Base-by-base conservation (phyloP, 2,329 filamentous ascomycete genomes). In the Clonostachys sp. region DNA sequence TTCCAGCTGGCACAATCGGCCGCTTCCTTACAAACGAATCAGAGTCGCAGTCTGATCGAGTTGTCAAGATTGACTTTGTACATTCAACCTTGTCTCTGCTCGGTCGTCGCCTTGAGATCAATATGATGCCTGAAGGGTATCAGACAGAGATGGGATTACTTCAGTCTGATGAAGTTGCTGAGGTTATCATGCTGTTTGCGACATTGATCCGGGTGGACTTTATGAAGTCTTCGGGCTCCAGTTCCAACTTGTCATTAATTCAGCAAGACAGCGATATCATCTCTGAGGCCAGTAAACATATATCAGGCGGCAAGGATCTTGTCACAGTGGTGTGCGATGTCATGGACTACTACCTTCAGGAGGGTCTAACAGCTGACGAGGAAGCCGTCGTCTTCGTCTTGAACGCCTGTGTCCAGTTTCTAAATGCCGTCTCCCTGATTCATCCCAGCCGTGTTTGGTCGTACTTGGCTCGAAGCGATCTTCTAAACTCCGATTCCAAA, bases 381-480 rank as follows among this genome's bases (percentile, higher is more conserved):
- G 80, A 82, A 12, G 68, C 84, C 40, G 80, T 83, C 35, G 74
- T 95, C 30, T 75, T 85, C 3, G 77, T 91, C 43, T 64, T 85
- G 48, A 72, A 74, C 12, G 82, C 87, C 20, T 95, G 90, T 61
- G 68, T 91, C 18, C 85, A 90, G 46, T 96, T 97, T 58, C 71
- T 95, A 36, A 80, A 87, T 55, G 82, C 86, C 4, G 71, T 95
- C 16, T 66, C 94, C 24, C 75, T 78, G 56, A 87, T 79, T n/a
- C 81, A 86, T 45, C 92, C 94, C 1, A 87, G 87, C 48, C 79
- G 91, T 50, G 84, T 96, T 6, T 97, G 94, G 91, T 91, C 92
- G 5, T 89, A 92, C 62, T 78, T 99, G 57, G 83, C 86, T 5
- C 83, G 89, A 48, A 95, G 89, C 62, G 83, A 85, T 52, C 72